A percentile compares a stretch with the other conserved stretches of the same genome.
Conservation (phyloP, 139 green algal species). For the Haematococcus lacustris region DNA sequence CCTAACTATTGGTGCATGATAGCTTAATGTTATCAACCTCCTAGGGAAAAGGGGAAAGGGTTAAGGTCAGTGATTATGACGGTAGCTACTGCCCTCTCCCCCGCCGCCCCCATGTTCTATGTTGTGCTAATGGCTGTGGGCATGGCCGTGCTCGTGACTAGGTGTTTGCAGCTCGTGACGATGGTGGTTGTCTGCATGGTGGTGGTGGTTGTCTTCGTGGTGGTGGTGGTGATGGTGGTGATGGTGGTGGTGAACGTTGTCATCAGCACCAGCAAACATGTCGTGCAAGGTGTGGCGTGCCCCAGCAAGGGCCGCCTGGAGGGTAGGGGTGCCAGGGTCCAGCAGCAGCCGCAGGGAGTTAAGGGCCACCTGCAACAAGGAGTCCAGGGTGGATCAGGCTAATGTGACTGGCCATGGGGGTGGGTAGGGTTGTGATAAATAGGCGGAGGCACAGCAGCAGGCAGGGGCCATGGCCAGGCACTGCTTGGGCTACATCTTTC, state of each 20-base stretch:
- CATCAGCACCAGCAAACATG: not conserved
- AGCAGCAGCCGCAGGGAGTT: slow-evolving; percentile 19
- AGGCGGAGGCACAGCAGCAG: no score
- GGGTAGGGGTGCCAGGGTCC: not conserved
- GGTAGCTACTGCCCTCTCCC: no score
- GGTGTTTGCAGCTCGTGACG: not conserved
- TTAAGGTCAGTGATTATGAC: no score
- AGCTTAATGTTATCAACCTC: no score
- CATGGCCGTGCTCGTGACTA: not conserved
- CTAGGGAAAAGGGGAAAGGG: no score
- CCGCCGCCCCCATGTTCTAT: no score
- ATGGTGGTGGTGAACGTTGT: not conserved
- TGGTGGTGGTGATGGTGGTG: not conserved
- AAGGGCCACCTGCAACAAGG: slow-evolving; percentile 2
- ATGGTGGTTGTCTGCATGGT: slow-evolving; percentile 5
- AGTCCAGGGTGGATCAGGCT: no score
- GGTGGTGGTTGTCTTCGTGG: slow-evolving; percentile 1
- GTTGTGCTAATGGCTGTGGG: no score
- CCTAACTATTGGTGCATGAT: no score
- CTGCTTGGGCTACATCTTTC: no score
- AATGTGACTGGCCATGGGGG: not conserved
- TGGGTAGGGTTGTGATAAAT: no score
- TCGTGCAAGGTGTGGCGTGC: not conserved
- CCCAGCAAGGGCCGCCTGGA: not conserved
- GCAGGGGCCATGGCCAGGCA: no score